Evolutionary conservation across 352 stramenopile species (phyloP).

Genomic region (Pythium grandisporangium): DNA sequence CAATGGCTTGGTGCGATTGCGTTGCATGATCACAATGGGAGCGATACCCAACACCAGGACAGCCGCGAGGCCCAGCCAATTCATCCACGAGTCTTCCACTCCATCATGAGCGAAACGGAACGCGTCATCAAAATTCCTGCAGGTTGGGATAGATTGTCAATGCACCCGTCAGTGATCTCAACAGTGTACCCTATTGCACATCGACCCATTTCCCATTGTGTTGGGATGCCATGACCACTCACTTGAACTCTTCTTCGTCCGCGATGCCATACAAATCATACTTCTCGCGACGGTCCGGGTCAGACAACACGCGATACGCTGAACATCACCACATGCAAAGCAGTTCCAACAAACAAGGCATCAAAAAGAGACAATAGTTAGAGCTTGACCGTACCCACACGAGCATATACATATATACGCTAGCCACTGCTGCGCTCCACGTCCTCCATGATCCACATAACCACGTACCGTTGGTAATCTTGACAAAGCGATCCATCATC

Average conservation of each 20-base stretch:
- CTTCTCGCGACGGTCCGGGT: conserved; percentile 63
- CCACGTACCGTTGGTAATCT: conserved; percentile 62
- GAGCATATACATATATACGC: too few relatives aligned
- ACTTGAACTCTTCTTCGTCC: conserved; percentile 71
- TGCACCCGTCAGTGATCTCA: too few relatives aligned
- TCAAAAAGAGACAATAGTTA: not conserved
- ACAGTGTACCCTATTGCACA: too few relatives aligned
- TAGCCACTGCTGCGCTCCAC: too few relatives aligned
- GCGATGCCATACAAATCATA: conserved; percentile 76
- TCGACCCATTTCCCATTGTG: too few relatives aligned
- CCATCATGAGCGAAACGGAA: conserved; percentile 53
- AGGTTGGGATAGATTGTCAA: too few relatives aligned
- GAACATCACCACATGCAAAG: not conserved
- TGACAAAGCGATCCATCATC: conserved; percentile 65
- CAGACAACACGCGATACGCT: conserved; percentile 72
- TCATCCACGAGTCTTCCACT: conserved; percentile 61
- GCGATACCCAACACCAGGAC: conserved; percentile 40
- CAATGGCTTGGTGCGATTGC: conserved; percentile 55
- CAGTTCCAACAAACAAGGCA: not conserved
- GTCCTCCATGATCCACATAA: not conserved
- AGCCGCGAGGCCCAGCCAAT: conserved; percentile 55
- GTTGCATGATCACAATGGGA: conserved; percentile 65
- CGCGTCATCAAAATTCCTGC: conserved; percentile 73
- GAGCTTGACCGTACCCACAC: too few relatives aligned
- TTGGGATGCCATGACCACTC: conserved; percentile 16